Evolutionary conservation across 805 yeast species (phyloP), one percentile per base, ranked within the genome.

Genomic region (Vanderwaltozyma verrucispora): DNA sequence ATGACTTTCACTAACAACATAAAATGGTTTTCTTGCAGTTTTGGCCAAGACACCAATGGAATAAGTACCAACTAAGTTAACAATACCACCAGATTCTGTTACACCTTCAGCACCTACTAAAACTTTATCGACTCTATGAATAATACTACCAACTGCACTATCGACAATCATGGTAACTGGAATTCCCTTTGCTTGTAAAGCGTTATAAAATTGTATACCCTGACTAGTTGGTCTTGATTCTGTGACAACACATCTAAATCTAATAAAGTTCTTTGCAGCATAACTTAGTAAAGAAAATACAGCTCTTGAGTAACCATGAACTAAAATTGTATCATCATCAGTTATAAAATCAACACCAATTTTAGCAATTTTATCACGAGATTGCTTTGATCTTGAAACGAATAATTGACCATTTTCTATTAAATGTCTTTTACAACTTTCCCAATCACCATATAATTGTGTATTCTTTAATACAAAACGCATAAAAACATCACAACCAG

Each of bases 41-140:
- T 83, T 80, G 3, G 97, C 95, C 41, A 92, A 64, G 32, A 92
- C 89, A 28, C 96, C 96, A 34, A 89, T 80, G 53, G 92, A 96
- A 60, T 85, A 92, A 2, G 95, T 80, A 5, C 99, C 99, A 44
- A 92, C 79, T 48, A 83, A 88, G 61, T 92, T 92, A 48, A 92
- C 89, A 33, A 94, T 86, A 25, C 99, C 99, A 39, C 99, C 99
- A 57, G 94, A 81, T 65, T 92, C 99, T 3, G 95, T 95, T 3
- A 92, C 99, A 48, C 99, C 99, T 62, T 92, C 98, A 1, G 98
- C 98, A 38, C 99, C 99, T 47, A 92, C 92, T 46, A 92, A 73
- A 4, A 92, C 83, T 60, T 92, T 89, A 63, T 89, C 94, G 12
- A 88, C 87, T 58, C 83, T 82, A 58, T 86, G 88, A 41, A 92